phyloP scores from a whole-genome alignment of 2,329 filamentous ascomycete species.

The Periconia digitata region DNA sequence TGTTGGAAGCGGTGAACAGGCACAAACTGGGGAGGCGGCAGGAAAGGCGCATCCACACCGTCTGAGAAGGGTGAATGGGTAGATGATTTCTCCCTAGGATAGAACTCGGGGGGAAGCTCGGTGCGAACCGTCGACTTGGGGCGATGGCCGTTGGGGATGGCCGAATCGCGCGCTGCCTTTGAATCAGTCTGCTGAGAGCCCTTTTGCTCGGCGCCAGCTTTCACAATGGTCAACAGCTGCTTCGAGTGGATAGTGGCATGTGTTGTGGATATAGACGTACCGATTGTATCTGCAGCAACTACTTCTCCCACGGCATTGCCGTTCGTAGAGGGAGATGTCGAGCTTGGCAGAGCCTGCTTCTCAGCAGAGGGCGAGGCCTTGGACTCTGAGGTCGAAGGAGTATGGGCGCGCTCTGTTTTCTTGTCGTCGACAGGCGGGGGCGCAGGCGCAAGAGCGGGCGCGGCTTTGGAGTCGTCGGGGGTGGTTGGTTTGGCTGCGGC shows the following conservation, averaged over 20 bases:
- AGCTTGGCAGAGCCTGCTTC: slow-evolving; percentile 14
- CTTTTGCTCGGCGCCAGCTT: not conserved
- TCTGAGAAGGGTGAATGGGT: slow-evolving; percentile 26
- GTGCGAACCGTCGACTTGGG: slow-evolving; percentile 23
- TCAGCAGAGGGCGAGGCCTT: slow-evolving; percentile 16
- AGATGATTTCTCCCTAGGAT: slow-evolving; percentile 30
- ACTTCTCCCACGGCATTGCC: slow-evolving; percentile 14
- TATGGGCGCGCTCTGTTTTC: slow-evolving; percentile 16
- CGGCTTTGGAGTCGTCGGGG: slow-evolving; percentile 27
- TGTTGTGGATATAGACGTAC: slow-evolving; percentile 15
- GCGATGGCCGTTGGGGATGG: slow-evolving; percentile 20
- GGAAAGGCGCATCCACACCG: slow-evolving; percentile 10
- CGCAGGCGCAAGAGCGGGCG: slow-evolving; percentile 13
- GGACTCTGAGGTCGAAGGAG: slow-evolving; percentile 34
- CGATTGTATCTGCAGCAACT: slow-evolving; percentile 14
- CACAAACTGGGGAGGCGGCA: slow-evolving; percentile 11
- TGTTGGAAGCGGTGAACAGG: slow-evolving; percentile 25
- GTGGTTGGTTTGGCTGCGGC: slow-evolving; percentile 27
- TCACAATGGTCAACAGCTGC: not conserved
- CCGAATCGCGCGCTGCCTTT: slow-evolving; percentile 8
- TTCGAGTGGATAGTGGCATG: not conserved
- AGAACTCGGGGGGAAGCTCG: slow-evolving; percentile 41
- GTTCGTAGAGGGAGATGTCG: slow-evolving; percentile 16
- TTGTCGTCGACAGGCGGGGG: slow-evolving; percentile 16
- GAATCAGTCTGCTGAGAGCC: not conserved